Conservation (phyloP, 1,139 yeast genomes). For the Kodamaea suecica region DNA sequence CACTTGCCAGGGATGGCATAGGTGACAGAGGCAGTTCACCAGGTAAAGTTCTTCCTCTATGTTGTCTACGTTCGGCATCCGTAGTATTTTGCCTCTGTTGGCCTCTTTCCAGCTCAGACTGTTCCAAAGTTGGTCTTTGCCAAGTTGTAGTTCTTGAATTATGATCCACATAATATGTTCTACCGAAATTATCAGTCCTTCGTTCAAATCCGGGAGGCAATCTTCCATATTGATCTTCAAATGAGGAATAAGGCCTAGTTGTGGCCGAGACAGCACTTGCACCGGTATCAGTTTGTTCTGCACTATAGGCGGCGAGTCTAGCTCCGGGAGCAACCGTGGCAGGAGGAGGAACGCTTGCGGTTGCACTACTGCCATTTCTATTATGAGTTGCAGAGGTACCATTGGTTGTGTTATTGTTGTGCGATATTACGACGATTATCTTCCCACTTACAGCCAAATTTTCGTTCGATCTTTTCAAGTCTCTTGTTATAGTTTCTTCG, state of each 20-base stretch:
- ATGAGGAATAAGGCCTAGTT: constrained; percentile 75
- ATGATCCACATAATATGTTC: constrained; percentile 97
- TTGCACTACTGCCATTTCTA: constrained; percentile 9
- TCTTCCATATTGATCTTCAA: constrained; percentile 95
- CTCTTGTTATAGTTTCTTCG: constrained; percentile 90
- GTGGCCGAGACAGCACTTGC: constrained; percentile 12
- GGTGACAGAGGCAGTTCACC: constrained; percentile 56
- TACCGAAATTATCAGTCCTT: constrained; percentile 93
- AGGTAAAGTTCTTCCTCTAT: constrained; percentile 86
- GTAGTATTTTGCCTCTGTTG: constrained; percentile 59
- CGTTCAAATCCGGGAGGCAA: constrained; percentile 99
- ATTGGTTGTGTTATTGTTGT: constrained; percentile 18
- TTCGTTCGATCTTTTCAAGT: constrained; percentile 87
- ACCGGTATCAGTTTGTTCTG: constrained; percentile 10
- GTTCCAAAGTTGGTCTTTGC: constrained; percentile 88
- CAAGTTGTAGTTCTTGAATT: constrained; percentile 97
- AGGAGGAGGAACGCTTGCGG: constrained; percentile 11
- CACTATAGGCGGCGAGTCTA: constrained; percentile 12
- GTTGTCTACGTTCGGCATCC: constrained; percentile 87
- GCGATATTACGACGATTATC: constrained; percentile 72
- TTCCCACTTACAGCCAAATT: constrained; percentile 90
- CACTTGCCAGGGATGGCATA: constrained; percentile 16
- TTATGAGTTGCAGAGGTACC: constrained; percentile 11
- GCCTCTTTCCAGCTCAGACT: constrained; percentile 64
- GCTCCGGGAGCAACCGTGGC: constrained; percentile 16